phyloP scores from a whole-genome alignment of 2,329 filamentous ascomycete species.

The Clarireedia paspali region DNA sequence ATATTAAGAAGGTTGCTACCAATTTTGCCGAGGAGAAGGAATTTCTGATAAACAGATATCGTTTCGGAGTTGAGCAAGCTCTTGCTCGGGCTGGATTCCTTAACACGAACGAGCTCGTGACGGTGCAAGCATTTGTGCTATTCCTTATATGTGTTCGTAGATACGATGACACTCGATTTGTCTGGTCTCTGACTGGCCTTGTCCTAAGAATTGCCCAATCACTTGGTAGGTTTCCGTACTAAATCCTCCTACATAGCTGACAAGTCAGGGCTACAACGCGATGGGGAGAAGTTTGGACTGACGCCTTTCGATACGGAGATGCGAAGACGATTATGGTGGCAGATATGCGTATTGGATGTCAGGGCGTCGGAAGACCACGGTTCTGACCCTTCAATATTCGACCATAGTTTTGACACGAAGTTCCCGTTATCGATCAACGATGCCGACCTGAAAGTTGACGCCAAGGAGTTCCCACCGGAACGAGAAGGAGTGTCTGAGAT shows the following conservation, averaged over 20 bases:
- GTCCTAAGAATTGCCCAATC: conserved; percentile 51
- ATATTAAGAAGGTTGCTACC: conserved; percentile 21
- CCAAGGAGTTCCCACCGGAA: conserved; percentile 17
- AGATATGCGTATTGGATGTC: conserved; percentile 51
- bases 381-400: conserved; percentile 50
- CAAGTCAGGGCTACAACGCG: conserved; percentile 40
- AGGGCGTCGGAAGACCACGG: conserved; percentile 56
- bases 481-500: conserved; percentile 31
- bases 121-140: conserved; percentile 47
- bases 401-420: conserved; percentile 52
- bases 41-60: conserved; percentile 39
- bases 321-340: conserved; percentile 53
- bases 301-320: conserved; percentile 54
- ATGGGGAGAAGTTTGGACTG: conserved; percentile 46
- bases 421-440: conserved; percentile 43
- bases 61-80: conserved; percentile 46
- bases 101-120: conserved; percentile 44
- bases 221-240: conserved; percentile 26
- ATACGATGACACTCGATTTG: conserved; percentile 34
- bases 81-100: conserved; percentile 48
- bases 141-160: conserved; percentile 48
- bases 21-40: conserved; percentile 37
- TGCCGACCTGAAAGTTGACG: conserved; percentile 35
- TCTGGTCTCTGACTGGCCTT: conserved; percentile 52
- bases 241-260: neutral